Evolutionary conservation across 768 basidiomycete species (phyloP).

Genomic region (Mycena polygramma): DNA sequence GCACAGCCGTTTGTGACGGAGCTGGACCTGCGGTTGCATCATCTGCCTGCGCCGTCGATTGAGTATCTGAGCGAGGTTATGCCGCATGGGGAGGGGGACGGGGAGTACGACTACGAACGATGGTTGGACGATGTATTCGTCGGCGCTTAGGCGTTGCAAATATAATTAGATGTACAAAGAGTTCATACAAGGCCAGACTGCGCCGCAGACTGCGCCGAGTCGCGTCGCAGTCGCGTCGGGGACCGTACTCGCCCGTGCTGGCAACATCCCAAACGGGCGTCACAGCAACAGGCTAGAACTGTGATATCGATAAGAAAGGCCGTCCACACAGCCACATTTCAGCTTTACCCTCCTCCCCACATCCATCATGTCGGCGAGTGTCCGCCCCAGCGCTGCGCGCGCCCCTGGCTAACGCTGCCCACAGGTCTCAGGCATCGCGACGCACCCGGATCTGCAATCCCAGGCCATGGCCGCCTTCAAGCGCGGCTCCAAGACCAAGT

Average conservation of each 20-base stretch:
- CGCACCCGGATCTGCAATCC: slow-evolving; percentile 67
- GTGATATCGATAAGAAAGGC: too few relatives aligned
- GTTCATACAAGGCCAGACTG: too few relatives aligned
- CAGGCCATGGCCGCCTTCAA: slow-evolving; percentile 77
- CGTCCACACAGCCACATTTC: slow-evolving; percentile 43
- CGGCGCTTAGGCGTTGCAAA: slow-evolving; percentile 54
- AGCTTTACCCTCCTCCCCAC: slow-evolving; percentile 44
- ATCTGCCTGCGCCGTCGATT: slow-evolving; percentile 80
- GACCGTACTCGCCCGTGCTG: too few relatives aligned
- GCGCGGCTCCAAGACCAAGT: slow-evolving; percentile 81
- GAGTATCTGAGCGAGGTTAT: slow-evolving; percentile 88
- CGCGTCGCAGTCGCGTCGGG: too few relatives aligned
- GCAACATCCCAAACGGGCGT: too few relatives aligned
- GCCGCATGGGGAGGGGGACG: slow-evolving; percentile 75
- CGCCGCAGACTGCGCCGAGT: too few relatives aligned
- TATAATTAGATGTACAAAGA: not conserved
- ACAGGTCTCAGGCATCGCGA: slow-evolving; percentile 77
- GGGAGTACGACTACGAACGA: slow-evolving; percentile 83
- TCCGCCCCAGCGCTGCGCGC: not conserved
- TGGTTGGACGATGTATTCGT: slow-evolving; percentile 88
- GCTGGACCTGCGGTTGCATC: slow-evolving; percentile 88
- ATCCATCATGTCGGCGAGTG: slow-evolving; percentile 44
- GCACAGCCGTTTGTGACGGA: slow-evolving; percentile 92
- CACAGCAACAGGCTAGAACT: too few relatives aligned
- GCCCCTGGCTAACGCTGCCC: slow-evolving; percentile 9